Evolutionary conservation across 768 basidiomycete genomes (phyloP).

Genomic region (Lactarius trivialis): DNA sequence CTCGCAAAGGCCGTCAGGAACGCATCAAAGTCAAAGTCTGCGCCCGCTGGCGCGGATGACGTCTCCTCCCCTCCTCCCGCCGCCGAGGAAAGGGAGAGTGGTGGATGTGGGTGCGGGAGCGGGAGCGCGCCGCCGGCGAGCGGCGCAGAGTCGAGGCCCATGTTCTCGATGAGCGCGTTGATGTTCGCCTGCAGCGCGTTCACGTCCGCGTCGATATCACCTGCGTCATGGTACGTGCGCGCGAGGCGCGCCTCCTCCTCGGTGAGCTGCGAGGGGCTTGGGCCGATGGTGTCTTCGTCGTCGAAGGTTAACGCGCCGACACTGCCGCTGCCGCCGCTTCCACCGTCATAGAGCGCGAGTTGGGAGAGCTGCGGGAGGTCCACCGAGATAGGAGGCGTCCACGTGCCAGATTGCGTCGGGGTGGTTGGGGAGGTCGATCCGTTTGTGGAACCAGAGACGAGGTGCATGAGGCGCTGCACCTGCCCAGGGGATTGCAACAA

Average conservation of each 20-base stretch:
- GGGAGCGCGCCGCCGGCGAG: conserved; percentile 24
- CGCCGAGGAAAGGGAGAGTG: neutral
- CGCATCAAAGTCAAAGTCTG: conserved; percentile 22
- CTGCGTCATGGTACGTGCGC: conserved; percentile 50
- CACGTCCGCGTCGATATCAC: conserved; percentile 67
- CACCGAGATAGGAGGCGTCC: conserved; percentile 21
- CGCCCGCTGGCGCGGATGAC: neutral
- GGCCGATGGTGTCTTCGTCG: conserved; percentile 27
- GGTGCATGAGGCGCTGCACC: conserved; percentile 27
- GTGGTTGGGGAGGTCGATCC: neutral
- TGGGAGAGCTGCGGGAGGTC: conserved; percentile 24
- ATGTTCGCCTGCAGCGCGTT: conserved; percentile 62
- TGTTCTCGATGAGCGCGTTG: conserved; percentile 61
- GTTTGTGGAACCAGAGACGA: conserved; percentile 16
- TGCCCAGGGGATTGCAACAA: conserved; percentile 27
- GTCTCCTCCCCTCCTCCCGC: conserved; percentile 29
- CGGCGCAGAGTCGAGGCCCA: conserved; percentile 53
- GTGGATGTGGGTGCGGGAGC: neutral
- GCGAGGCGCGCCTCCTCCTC: conserved; percentile 41
- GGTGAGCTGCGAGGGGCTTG: conserved; percentile 30
- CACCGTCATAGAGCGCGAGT: conserved; percentile 25
- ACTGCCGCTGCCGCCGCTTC: neutral
- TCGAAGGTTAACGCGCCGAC: conserved; percentile 26
- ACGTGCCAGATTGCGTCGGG: conserved; percentile 10
- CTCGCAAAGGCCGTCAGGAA: conserved; percentile 31